A percentile compares a stretch with the other conserved stretches of the same genome.
Evolutionary conservation across 2,329 filamentous ascomycete species (phyloP).

Genomic region (Paraphaeosphaeria sporulosa): DNA sequence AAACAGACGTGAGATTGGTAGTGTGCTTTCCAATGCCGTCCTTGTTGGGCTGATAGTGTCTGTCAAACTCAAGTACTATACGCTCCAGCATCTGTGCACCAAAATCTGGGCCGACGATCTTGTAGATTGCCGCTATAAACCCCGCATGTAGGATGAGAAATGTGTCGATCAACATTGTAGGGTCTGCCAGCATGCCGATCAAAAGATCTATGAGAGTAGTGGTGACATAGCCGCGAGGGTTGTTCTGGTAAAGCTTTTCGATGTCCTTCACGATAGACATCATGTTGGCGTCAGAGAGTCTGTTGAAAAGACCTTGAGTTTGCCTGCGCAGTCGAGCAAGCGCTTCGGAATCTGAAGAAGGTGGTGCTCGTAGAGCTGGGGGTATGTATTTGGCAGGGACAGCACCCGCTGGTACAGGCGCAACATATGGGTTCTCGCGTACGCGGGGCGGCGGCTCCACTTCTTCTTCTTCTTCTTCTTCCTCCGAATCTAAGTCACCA

Average conservation of each 20-base stretch:
- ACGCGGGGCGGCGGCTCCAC: constrained; percentile 44
- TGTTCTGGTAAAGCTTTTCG: constrained; percentile 81
- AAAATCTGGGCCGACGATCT: constrained; percentile 85
- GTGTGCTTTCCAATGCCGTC: constrained; percentile 62
- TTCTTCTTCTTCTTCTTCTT: constrained; percentile 43
- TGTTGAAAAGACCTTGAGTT: constrained; percentile 88
- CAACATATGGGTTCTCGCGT: constrained; percentile 88
- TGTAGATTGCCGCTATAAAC: constrained; percentile 88
- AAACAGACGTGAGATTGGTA: constrained; percentile 79
- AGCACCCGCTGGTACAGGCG: constrained; percentile 64
- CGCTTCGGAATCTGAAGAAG: constrained; percentile 70
- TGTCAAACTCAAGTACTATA: constrained; percentile 77
- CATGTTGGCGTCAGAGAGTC: constrained; percentile 89
- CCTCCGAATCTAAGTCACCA: constrained; percentile 41
- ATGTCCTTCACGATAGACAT: constrained; percentile 83
- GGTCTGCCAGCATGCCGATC: constrained; percentile 79
- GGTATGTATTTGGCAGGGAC: constrained; percentile 81
- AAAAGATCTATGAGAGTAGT: constrained; percentile 79
- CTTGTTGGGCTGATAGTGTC: constrained; percentile 62
- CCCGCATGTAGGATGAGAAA: constrained; percentile 91
- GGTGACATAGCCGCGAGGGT: constrained; percentile 89
- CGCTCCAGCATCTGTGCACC: constrained; percentile 85
- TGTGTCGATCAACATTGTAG: constrained; percentile 80
- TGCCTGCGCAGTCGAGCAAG: constrained; percentile 76
- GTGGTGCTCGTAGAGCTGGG: constrained; percentile 76